phyloP scores from a whole-genome alignment of 441 rosid genomes.

The Erodium chrysanthum region DNA sequence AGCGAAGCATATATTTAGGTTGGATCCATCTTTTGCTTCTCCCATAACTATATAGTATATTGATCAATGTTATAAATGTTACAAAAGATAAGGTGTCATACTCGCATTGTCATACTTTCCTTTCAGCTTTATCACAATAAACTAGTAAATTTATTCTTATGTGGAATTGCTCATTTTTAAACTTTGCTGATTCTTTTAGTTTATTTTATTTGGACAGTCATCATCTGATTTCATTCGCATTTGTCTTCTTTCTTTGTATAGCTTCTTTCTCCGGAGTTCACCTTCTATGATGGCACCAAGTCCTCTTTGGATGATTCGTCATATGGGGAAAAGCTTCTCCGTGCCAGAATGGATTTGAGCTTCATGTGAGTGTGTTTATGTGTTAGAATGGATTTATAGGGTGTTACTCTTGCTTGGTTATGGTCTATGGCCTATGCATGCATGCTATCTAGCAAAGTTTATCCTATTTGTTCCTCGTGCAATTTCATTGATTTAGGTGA shows the following conservation, averaged over 20 bases:
- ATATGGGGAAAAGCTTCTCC: conserved; percentile 82
- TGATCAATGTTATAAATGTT: not conserved
- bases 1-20: not conserved
- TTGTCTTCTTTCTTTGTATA: conserved; percentile 24
- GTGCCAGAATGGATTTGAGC: conserved; percentile 91
- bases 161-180: not conserved
- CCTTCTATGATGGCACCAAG: conserved; percentile 92
- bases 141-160: not conserved
- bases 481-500: not conserved
- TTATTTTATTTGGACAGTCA: not conserved
- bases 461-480: not conserved
- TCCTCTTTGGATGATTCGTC: conserved; percentile 77
- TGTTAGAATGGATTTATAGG: not conserved
- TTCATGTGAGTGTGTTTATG: conserved; percentile 63
- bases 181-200: not conserved
- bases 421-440: not conserved
- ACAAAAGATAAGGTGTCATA: not conserved
- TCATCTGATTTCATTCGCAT: conserved; percentile 13
- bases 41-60: not conserved
- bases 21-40: not conserved
- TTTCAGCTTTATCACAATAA: not conserved
- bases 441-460: not conserved
- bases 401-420: not conserved
- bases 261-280: conserved; percentile 96
- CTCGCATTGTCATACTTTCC: not conserved